These are phyloP conservation scores for Phytophthora melonis DNA, from an alignment of 352 stramenopile genomes.

Conservation along the genomic window DNA sequence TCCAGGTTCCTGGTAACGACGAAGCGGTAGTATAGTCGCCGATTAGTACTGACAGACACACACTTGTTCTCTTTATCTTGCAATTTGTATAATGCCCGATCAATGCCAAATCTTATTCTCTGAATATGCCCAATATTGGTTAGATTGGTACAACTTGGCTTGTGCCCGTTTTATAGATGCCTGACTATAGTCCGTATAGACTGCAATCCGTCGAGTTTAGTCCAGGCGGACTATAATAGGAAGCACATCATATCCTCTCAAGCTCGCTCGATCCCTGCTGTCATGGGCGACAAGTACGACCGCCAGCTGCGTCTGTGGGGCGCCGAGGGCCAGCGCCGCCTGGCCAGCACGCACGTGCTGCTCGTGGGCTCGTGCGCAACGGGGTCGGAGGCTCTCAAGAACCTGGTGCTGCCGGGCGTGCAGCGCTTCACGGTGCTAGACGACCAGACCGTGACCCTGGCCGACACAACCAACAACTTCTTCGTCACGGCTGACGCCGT, in stretches of 20 bases:
- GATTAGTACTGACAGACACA: too few species aligned
- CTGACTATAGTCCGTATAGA: too few species aligned
- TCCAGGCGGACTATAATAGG: not conserved
- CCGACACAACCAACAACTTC: conserved; percentile 94
- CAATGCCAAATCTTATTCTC: too few species aligned
- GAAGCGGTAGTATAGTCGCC: too few species aligned
- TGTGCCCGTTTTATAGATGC: too few species aligned
- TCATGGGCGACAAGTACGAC: conserved; percentile 96
- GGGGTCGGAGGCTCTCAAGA: conserved; percentile 98
- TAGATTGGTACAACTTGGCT: too few species aligned
- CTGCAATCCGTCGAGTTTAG: not conserved
- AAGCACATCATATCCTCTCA: not conserved
- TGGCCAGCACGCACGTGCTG: conserved; percentile 91
- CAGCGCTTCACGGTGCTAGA: conserved; percentile 95
- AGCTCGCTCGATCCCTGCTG: not conserved
- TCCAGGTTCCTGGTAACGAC: too few species aligned
- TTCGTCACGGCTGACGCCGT: conserved; percentile 82
- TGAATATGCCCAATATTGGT: too few species aligned
- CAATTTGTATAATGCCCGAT: too few species aligned
- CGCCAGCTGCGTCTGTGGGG: conserved; percentile 99
- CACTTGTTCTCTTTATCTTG: too few species aligned
- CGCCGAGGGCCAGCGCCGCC: conserved; percentile 91
- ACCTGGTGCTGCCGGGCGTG: conserved; percentile 94
- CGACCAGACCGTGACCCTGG: conserved; percentile 74
- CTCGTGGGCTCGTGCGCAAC: conserved; percentile 93